A percentile compares a stretch with the other conserved stretches of the same genome.
Conservation (phyloP, 2,329 filamentous ascomycete species). For the Alternaria sp. region DNA sequence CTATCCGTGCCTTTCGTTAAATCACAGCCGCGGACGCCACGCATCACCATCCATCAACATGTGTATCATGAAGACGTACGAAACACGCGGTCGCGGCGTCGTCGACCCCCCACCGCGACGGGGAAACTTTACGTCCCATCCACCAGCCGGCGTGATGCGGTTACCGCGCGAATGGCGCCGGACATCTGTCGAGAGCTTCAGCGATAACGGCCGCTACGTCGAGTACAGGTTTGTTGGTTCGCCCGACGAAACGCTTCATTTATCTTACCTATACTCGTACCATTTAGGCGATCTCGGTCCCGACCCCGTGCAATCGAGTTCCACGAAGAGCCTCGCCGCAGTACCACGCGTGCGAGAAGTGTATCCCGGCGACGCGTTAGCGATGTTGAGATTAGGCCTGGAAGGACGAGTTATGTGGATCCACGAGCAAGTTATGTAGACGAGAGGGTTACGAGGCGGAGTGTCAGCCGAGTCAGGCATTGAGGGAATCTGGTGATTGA, state of each 20-base stretch:
- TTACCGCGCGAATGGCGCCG: constrained; percentile 46
- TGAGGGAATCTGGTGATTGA: background rate
- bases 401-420: constrained; percentile 40
- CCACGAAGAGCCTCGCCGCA: constrained; percentile 35
- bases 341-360: constrained; percentile 29
- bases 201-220: constrained; percentile 31
- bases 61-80: constrained; percentile 47
- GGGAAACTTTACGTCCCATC: constrained; percentile 46
- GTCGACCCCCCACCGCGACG: constrained; percentile 44
- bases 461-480: constrained; percentile 41
- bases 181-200: constrained; percentile 23
- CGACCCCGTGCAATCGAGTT: constrained; percentile 41
- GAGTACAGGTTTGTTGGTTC: constrained; percentile 31
- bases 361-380: constrained; percentile 39
- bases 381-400: constrained; percentile 35
- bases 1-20: background rate
- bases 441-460: constrained; percentile 39
- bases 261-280: background rate
- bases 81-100: constrained; percentile 39
- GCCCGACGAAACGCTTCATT: background rate
- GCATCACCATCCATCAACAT: constrained; percentile 33
- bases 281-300: constrained; percentile 24
- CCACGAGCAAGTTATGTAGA: constrained; percentile 37
- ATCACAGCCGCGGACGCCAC: background rate
- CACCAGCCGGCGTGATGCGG: constrained; percentile 45